Percentiles rank a stretch among this genome's conserved stretches.
phyloP scores from a whole-genome alignment of 441 rosid genomes.

The Brassica balearica region DNA sequence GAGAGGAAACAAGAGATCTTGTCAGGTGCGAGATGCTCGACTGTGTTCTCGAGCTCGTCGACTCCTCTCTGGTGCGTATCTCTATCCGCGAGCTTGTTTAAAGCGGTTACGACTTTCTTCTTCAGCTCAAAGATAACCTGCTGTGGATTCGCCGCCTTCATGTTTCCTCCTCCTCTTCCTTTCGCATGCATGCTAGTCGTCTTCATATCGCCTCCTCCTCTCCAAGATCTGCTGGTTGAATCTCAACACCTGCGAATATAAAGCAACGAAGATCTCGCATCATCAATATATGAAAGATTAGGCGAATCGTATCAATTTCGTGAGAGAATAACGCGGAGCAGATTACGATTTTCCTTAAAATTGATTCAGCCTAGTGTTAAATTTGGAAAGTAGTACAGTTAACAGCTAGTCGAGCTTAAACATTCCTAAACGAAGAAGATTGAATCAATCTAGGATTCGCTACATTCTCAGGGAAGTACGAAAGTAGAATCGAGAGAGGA shows the following conservation, averaged over 20 bases:
- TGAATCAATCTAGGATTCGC: background rate
- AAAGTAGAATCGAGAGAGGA: background rate
- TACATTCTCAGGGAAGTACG: background rate
- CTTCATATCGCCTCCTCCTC: constrained; percentile 47
- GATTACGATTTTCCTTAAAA: background rate
- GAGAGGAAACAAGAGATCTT: constrained; percentile 71
- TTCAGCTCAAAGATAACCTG: constrained; percentile 71
- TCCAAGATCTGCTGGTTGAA: constrained; percentile 14
- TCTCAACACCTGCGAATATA: constrained; percentile 17
- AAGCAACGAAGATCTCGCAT: background rate
- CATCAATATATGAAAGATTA: background rate
- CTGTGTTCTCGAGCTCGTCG: constrained; percentile 80
- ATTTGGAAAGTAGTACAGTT: background rate
- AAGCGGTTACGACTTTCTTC: constrained; percentile 71
- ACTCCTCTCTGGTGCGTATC: constrained; percentile 85
- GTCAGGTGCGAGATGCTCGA: constrained; percentile 62
- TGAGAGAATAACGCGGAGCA: background rate
- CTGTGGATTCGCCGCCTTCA: constrained; percentile 50
- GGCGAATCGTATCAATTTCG: constrained; percentile 1
- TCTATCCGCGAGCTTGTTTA: constrained; percentile 88
- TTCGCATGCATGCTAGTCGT: constrained; percentile 48
- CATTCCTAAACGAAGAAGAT: background rate
- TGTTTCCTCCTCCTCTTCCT: constrained; percentile 56
- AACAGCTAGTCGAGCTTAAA: background rate
- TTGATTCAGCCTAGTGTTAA: background rate